These are phyloP conservation scores for Hapsidospora chrysogenum DNA, from an alignment of 495 filamentous ascomycete genomes.

Conservation along the genomic window DNA sequence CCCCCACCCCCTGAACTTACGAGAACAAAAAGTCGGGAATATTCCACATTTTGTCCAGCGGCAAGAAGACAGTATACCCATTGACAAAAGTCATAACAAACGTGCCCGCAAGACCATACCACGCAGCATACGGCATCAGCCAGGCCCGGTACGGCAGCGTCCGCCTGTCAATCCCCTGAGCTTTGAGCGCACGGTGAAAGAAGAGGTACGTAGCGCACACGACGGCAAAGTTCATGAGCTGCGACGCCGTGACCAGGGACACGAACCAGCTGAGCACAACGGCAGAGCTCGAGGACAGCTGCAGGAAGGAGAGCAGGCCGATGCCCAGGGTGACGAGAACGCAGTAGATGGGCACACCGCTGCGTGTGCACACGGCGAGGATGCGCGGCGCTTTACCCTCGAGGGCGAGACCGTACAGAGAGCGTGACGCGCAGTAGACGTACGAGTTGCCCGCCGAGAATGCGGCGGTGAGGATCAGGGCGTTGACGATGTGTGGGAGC, in stretches of 20 bases:
- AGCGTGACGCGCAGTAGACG: conserved; percentile 64
- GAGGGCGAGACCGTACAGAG: conserved; percentile 56
- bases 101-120: conserved; percentile 41
- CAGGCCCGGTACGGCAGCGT: conserved; percentile 48
- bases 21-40: conserved; percentile 62
- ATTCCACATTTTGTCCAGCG: conserved; percentile 36
- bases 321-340: conserved; percentile 45
- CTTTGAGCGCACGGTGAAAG: conserved; percentile 52
- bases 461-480: conserved; percentile 53
- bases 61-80: conserved; percentile 62
- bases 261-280: conserved; percentile 66
- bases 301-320: conserved; percentile 52
- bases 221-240: conserved; percentile 62
- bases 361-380: conserved; percentile 42
- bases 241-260: conserved; percentile 49
- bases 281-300: conserved; percentile 48
- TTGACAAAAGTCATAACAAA: conserved; percentile 58
- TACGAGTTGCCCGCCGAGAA: conserved; percentile 80
- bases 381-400: conserved; percentile 49
- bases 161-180: conserved; percentile 47
- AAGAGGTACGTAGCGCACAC: conserved; percentile 55
- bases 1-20: conserved; percentile 26
- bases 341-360: conserved; percentile 43
- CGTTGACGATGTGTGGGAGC: conserved; percentile 68
- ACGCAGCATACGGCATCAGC: conserved; percentile 56